These are phyloP conservation scores for Poronia punctata DNA, from an alignment of 495 filamentous ascomycete species.

Conservation along the genomic window DNA sequence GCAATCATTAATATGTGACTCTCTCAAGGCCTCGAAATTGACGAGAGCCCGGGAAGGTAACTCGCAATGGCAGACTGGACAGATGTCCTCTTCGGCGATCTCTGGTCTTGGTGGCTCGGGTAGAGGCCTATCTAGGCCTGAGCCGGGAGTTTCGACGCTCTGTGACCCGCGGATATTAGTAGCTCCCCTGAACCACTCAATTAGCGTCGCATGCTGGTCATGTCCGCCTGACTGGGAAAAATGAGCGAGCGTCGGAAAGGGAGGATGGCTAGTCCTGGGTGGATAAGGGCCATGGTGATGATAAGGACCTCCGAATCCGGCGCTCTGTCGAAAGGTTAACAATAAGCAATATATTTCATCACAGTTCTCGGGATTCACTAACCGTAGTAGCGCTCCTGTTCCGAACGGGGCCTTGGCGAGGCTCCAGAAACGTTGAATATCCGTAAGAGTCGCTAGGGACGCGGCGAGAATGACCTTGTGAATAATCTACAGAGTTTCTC, in stretches of 20 bases:
- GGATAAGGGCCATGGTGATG: conserved; percentile 9
- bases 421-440: not conserved
- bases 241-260: conserved; percentile 31
- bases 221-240: conserved; percentile 18
- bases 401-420: conserved; percentile 26
- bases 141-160: conserved; percentile 13
- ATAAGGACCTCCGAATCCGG: conserved; percentile 15
- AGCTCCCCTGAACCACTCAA: too few relatives aligned
- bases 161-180: too few relatives aligned
- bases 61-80: conserved; percentile 75
- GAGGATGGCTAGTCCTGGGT: conserved; percentile 24
- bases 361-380: conserved; percentile 8
- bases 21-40: conserved; percentile 57
- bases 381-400: conserved; percentile 42
- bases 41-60: conserved; percentile 59
- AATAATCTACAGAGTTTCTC: conserved; percentile 14
- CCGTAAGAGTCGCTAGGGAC: not conserved
- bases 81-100: conserved; percentile 78
- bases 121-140: conserved; percentile 21
- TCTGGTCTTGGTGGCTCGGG: conserved; percentile 20
- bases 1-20: conserved; percentile 71
- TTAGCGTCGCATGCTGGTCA: conserved; percentile 15
- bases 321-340: conserved; percentile 16
- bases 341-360: not conserved
- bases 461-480: conserved; percentile 10